Evolutionary conservation across 768 basidiomycete genomes (phyloP), one percentile per base, ranked within the genome.

Genomic region (Lanmaoa rubissima): DNA sequence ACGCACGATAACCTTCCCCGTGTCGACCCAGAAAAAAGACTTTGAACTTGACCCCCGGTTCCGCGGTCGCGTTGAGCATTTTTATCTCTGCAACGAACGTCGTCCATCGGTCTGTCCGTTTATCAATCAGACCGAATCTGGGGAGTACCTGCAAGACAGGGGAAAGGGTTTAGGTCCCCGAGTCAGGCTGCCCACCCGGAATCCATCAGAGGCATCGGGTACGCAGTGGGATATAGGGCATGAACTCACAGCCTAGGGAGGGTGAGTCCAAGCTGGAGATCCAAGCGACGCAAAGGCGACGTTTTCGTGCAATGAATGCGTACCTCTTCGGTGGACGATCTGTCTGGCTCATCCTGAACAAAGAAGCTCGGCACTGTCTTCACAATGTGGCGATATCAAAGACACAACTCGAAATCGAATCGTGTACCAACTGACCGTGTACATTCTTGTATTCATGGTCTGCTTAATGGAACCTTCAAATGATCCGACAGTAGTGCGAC

Each of bases 21-120:
- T 92, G 90, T 60, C 90, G 75, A 3, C 80, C 81, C 2, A 90
- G 69, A 55, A 86, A 81, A 53, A 91, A 73, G 13, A 88, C 74
- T 62, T 90, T 92, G 73, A 53, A 60, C 16, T 54, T 52, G 2
- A 58, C 52, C 12, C 60, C 60, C 3, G 54, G 50, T 32, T 48
- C 53, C 2, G 65, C 58, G 1, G 51, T 53, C 31, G 46, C 50
- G 4, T 65, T 65, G 54, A 90, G 66, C n/a, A 69, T 55, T 6
- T 67, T 54, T n/a, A 91, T 69, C 10, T 73, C 61, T 1, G 60
- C 48, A 26, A 69, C 63, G 55, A 88, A 76, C 8, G 41, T 59
- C 6, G 58, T 51, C 87, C 88, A 89, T 31, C 83, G 69, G 19
- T 79, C 69, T 0, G 73, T 48, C 0, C 78, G 74, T 9, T 73